Evolutionary conservation across 2,329 filamentous ascomycete genomes (phyloP), one percentile per base, ranked within the genome.

Genomic region (Aspergillus ochraceoroseus): DNA sequence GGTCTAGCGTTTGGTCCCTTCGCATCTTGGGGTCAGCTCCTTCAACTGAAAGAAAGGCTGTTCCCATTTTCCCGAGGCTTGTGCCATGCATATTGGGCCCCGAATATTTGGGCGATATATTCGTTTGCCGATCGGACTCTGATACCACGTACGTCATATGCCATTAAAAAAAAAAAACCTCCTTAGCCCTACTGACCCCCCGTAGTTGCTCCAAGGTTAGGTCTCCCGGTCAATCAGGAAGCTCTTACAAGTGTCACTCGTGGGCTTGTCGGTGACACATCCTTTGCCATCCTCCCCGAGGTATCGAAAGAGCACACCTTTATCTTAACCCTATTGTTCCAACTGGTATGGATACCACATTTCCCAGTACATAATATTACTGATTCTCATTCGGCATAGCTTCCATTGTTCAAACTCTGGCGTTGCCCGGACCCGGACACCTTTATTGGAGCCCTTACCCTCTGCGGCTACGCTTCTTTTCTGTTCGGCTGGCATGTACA

Each of bases 401-500:
- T 88, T 41, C 83, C 87, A 4, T 75, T 98, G 5, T 62, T 87
- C 49, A 94, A 88, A 64, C 79, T 96, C 26, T 94, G 95, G 68
- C 59, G 79, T 31, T 73, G 76, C 35, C 87, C 88, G 2, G 87
- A 79, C 0, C 95, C 87, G 86, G 85, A 94, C 47, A 84, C 78
- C 41, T 96, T 98, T 60, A 77, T 96, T 28, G 87, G 87, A 3
- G 83, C 87, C 0, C 77, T 95, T 30, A 95, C 90, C 0, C 79
- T 96, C 11, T 96, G 92, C 58, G 92, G 87, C 43, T 98, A 95
- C 60, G 85, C 90, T 0, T 95, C 90, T 0, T 98, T 98, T 68
- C 75, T 98, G 7, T 96, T 96, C 55, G 90, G 92, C 41, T 98
- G 90, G 88, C 92, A 98, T 59, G 92, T 98, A 6, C 92, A 98